Base-by-base conservation (phyloP, 192 early-diverging fungal genomes). In the Coemansia sp. region DNA sequence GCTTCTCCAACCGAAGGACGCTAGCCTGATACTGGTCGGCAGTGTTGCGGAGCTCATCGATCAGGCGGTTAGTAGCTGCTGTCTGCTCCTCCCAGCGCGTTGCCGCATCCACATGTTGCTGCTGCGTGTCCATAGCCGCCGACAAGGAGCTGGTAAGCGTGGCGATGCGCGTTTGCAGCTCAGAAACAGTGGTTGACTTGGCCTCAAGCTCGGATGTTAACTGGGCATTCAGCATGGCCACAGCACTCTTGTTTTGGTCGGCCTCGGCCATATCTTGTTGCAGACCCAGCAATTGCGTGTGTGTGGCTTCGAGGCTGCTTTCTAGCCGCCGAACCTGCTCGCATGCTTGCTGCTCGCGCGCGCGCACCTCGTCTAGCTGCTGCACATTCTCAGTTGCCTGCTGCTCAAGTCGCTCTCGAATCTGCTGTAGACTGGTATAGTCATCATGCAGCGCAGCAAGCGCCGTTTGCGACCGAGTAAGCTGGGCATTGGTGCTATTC, bases 301-400 rank as follows among this genome's bases (percentile, higher is more conserved):
- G 19, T 17, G 34, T 20, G n/a, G 48, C 27, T 10, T 42, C 31
- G 39, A 59, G 26, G 51, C 50, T 45, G 9, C 4, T 21, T 14
- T 50, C 41, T 8, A 67, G 60, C 43, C 58, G 55, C 26, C 19
- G 17, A 3, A 34, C 32, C 8, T 22, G 36, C 11, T 58, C 58
- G 30, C 8, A 14, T n/a, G 49, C 50, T 11, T 38, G 55, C 22
- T 22, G 41, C 19, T 50, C 48, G 6, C 48, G 48, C 3, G 7
- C 21, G 20, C n/a, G 9, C n/a, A n/a, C 20, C 8, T 31, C 20
- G 3, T 50, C 31, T 21, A 50, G 31, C 48, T 50, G 48, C 11
- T 35, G 30, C n/a, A 14, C 20, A 10, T 12, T 34, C 4, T 31
- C 31, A 4, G 21, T 11, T 10, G 27, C 27, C 21, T 34, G 59